Base-by-base conservation (phyloP, 225 moss, liverwort and hornwort genomes). In the Marchantia paleacea region DNA sequence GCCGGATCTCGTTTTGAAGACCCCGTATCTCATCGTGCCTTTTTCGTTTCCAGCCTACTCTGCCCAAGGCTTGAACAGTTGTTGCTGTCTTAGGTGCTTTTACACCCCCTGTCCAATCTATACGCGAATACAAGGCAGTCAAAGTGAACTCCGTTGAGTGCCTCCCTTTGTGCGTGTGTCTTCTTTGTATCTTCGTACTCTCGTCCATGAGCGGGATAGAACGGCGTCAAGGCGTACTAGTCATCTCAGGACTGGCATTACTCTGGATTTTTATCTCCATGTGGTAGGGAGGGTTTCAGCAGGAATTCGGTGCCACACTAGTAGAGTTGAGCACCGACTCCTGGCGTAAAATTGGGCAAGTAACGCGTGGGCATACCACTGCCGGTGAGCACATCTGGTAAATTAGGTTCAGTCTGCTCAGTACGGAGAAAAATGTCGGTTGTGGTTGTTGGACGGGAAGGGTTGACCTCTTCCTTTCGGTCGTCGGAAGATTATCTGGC, bases 401-500 rank as follows among this genome's bases (percentile, higher is more conserved):
- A 48, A 9, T 52, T 61, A n/a, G 28, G 57, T n/a, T 51, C 49
- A 53, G 2, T 58, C 22, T 20, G 57, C 54, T 29, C 7, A n/a
- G 48, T 9, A 55, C 49, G 54, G 31, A n/a, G 12, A 29, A 66
- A 66, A 57, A 87, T 87, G 86, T 84, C 86, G 28, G 81, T 82
- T 61, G 70, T 57, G 25, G 60, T 84, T 47, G 78, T 78, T 16
- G 86, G 84, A 52, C 82, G 79, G 67, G 80, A 80, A 29, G 89
- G 82, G 24, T 48, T 82, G 47, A 31, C 82, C 11, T 57, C 89
- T 11, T 72, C 82, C 15, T 82, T 80, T 67, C 73, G 79, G 48
- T 75, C 69, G 14, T 48, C 78, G 15, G 86, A 86, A 65, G 86
- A 86, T 26, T 85, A 80, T 62, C 75, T 78, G 19, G 77, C 79